Base-by-base conservation (phyloP, 208 protist species). In the Trypanosoma melophagium region DNA sequence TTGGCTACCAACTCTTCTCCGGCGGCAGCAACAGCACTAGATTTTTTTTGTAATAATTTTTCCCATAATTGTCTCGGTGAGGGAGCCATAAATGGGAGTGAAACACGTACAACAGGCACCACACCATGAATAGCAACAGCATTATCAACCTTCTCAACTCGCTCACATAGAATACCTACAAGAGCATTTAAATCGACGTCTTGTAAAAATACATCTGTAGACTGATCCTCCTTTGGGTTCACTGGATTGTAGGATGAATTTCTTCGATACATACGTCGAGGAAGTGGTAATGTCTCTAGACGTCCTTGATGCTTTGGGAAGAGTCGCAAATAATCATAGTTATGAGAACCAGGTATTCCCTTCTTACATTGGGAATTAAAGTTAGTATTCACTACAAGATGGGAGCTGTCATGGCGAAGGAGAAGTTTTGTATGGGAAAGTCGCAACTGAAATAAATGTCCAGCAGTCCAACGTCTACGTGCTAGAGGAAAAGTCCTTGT, bases 111-210 rank as follows among this genome's bases (percentile, higher is more conserved):
- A 13, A 70, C 10, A 19, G 65, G 65, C 7, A 55, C 21, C 42
- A 70, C 65, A 21, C 22, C 42, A 44, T 44, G 28, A 41, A 21
- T n/a, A 16, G 41, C 45, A 21, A 70, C 45, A 44, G 54, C 65
- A 21, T 70, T 70, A 55, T 70, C 55, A 21, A 40, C 31, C 31
- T 16, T 60, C 17, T 70, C 65, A n/a, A 70, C 24, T 17, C 41
- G 13, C 41, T 38, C 42, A 47, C 53, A 61, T 17, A 70, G 0
- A 8, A 44, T 21, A 41, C 9, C 16, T 12, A 54, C 55, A 47
- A 70, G 0, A 28, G 44, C 44, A 47, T 47, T 28, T 25, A 60
- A 44, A 49, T 60, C 56, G 62, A 62, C 42, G 7, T 4, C 40
- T 41, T 57, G 7, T 21, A 66, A 47, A 44, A 55, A n/a, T 22